phyloP scores from a whole-genome alignment of 2,329 filamentous ascomycete species.

The Aspergillus carbonarius region DNA sequence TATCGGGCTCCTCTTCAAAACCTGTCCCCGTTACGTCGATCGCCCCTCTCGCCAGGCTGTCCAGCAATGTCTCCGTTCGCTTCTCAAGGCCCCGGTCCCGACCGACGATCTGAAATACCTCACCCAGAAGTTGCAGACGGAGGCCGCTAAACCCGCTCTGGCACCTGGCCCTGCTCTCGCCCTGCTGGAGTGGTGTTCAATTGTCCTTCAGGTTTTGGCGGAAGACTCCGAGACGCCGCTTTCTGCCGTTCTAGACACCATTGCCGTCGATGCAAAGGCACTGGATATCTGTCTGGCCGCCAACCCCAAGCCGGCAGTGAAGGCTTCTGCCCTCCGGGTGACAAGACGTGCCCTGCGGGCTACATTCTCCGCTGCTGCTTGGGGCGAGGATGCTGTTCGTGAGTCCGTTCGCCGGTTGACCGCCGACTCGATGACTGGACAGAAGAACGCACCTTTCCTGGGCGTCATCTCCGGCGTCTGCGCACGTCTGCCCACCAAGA shows the following conservation, averaged over 20 bases:
- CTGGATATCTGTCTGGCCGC: slow-evolving; percentile 75
- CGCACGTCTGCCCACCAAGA: slow-evolving; percentile 65
- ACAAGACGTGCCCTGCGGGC: slow-evolving; percentile 77
- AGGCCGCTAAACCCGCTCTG: slow-evolving; percentile 74
- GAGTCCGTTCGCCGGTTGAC: slow-evolving; percentile 67
- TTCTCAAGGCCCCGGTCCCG: slow-evolving; percentile 63
- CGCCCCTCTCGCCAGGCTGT: slow-evolving; percentile 79
- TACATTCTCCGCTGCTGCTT: slow-evolving; percentile 61
- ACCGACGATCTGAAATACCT: slow-evolving; percentile 53
- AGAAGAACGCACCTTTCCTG: slow-evolving; percentile 73
- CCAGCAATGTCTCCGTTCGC: slow-evolving; percentile 71
- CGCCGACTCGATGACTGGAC: slow-evolving; percentile 62
- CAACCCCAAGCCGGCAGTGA: slow-evolving; percentile 63
- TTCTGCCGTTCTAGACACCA: slow-evolving; percentile 58
- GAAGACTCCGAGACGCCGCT: slow-evolving; percentile 64
- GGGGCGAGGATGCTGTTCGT: slow-evolving; percentile 61
- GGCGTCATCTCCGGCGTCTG: slow-evolving; percentile 87
- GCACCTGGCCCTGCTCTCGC: slow-evolving; percentile 82
- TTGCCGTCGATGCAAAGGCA: slow-evolving; percentile 68
- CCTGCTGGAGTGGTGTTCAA: slow-evolving; percentile 82
- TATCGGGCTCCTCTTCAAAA: slow-evolving; percentile 76
- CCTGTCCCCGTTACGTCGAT: slow-evolving; percentile 84
- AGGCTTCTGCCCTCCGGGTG: slow-evolving; percentile 71
- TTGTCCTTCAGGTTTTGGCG: slow-evolving; percentile 71
- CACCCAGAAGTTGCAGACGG: slow-evolving; percentile 65